Percentiles rank a stretch among this genome's conserved stretches.
phyloP scores from a whole-genome alignment of 768 basidiomycete genomes.

The Mrakia gelida region DNA sequence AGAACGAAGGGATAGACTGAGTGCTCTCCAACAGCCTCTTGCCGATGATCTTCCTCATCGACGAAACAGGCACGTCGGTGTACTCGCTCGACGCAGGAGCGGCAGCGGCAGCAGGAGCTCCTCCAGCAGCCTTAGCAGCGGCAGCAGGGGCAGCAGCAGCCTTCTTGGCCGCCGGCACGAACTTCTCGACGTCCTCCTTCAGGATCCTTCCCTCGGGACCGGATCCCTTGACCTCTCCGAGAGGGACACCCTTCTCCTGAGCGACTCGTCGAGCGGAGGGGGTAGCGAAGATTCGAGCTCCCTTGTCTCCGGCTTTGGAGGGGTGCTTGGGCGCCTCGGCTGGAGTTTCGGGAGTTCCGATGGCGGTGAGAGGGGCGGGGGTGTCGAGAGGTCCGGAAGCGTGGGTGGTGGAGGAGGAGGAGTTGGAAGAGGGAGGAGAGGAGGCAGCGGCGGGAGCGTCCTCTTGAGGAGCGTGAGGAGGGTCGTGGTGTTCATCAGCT shows the following conservation, averaged over 20 bases:
- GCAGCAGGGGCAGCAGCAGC: slow-evolving; percentile 47
- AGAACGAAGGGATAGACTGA: slow-evolving; percentile 94
- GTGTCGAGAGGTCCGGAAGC: slow-evolving; percentile 36
- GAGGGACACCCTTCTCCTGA: slow-evolving; percentile 84
- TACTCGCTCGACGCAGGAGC: slow-evolving; percentile 56
- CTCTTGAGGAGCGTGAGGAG: slow-evolving; percentile 34
- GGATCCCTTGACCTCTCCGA: slow-evolving; percentile 82
- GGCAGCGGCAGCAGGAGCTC: slow-evolving; percentile 40
- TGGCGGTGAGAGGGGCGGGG: slow-evolving; percentile 58
- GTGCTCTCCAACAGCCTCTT: slow-evolving; percentile 85
- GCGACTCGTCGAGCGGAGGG: slow-evolving; percentile 97
- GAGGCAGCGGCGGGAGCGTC: not conserved
- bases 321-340: slow-evolving; percentile 39
- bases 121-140: slow-evolving; percentile 42
- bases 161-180: slow-evolving; percentile 53
- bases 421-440: slow-evolving; percentile 41
- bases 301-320: slow-evolving; percentile 34
- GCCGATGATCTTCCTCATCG: slow-evolving; percentile 93
- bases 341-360: slow-evolving; percentile 28
- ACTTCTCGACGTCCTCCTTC: slow-evolving; percentile 90
- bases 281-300: slow-evolving; percentile 66
- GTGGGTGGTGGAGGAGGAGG: slow-evolving; percentile 28
- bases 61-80: slow-evolving; percentile 81
- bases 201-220: slow-evolving; percentile 92
- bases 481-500: slow-evolving; percentile 41